Base-by-base conservation (phyloP, 2,329 filamentous ascomycete genomes). In the Apiospora saccharicola region DNA sequence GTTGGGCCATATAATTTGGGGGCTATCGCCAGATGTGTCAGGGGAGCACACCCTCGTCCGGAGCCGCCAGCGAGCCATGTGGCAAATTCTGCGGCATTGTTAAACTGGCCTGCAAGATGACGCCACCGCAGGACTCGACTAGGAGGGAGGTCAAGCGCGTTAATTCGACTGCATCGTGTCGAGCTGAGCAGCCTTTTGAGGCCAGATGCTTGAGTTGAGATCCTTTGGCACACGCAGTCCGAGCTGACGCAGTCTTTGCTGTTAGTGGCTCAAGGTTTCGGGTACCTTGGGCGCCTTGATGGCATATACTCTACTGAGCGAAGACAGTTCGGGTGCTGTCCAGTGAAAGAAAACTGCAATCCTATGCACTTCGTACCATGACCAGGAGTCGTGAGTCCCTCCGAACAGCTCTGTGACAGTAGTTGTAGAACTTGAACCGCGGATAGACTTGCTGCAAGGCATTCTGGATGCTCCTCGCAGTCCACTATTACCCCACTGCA, bases 401-500 rank as follows among this genome's bases (percentile, higher is more conserved):
- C n/a, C 10, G 24, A 6, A 12, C 24, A 10, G 22, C n/a, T 49
- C 0, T 3, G 10, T 26, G 57, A 41, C 22, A 22, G 19, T 30
- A 37, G 30, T 8, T 37, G 16, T 61, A 19, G 24, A 13, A 53
- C 24, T 19, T 7, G 13, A 10, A 53, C 5, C 51, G 22, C 51
- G 51, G 24, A 30, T 53, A 53, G 51, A 53, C 24, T 26, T 53
- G 24, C 51, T 61, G 26, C 57, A 41, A 41, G 34, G 30, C 8
- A 64, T 64, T n/a, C 37, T 19, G 57, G 34, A 64, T 41, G 8
- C 10, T 64, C 57, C 3, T 64, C 34, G 57, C 57, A 64, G 34
- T 12, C 57, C 57, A 64, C 30, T 57, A 61, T 30, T n/a, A 64
- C 57, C 34, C 57, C 57, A 64, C 34, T 64, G 34, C 34, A 64